A percentile compares a stretch with the other conserved stretches of the same genome.
phyloP scores from a whole-genome alignment of 371 early-diverging fungal species.

The Syncephalastrum contaminatum region DNA sequence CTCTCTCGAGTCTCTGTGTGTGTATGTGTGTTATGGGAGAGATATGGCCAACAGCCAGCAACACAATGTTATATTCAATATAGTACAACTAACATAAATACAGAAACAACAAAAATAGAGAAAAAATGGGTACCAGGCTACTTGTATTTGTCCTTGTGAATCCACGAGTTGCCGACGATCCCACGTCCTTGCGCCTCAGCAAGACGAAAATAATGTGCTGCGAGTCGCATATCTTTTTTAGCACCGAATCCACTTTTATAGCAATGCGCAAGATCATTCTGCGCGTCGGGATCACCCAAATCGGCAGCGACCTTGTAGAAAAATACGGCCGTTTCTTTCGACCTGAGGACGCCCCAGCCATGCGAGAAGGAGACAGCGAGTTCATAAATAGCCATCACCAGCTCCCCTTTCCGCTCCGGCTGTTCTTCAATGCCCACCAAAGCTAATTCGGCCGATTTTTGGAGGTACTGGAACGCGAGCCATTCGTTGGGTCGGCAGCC shows the following conservation, averaged over 20 bases:
- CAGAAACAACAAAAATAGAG: too few species aligned
- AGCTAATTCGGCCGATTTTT: slow-evolving; percentile 78
- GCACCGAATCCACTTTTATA: slow-evolving; percentile 81
- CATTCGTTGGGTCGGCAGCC: slow-evolving; percentile 67
- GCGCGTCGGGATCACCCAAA: slow-evolving; percentile 89
- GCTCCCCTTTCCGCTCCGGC: slow-evolving; percentile 41
- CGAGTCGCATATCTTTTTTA: slow-evolving; percentile 73
- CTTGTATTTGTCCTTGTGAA: slow-evolving; percentile 83
- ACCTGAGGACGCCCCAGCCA: slow-evolving; percentile 90
- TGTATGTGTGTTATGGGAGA: too few species aligned
- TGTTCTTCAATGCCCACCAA: slow-evolving; percentile 48
- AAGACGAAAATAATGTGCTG: slow-evolving; percentile 85
- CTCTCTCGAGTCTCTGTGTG: too few species aligned
- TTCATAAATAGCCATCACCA: slow-evolving; percentile 85
- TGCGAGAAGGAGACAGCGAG: slow-evolving; percentile 80
- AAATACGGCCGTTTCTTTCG: slow-evolving; percentile 77
- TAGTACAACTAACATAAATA: too few species aligned
- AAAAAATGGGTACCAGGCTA: slow-evolving; percentile 1
- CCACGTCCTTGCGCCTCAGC: slow-evolving; percentile 82
- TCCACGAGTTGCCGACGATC: slow-evolving; percentile 92
- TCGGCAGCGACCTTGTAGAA: slow-evolving; percentile 89
- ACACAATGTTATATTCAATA: too few species aligned
- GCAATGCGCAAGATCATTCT: slow-evolving; percentile 81
- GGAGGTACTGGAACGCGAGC: slow-evolving; percentile 69
- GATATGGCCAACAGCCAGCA: too few species aligned